Conservation (phyloP, 2,329 filamentous ascomycete species). For the Scedosporium apiospermum region DNA sequence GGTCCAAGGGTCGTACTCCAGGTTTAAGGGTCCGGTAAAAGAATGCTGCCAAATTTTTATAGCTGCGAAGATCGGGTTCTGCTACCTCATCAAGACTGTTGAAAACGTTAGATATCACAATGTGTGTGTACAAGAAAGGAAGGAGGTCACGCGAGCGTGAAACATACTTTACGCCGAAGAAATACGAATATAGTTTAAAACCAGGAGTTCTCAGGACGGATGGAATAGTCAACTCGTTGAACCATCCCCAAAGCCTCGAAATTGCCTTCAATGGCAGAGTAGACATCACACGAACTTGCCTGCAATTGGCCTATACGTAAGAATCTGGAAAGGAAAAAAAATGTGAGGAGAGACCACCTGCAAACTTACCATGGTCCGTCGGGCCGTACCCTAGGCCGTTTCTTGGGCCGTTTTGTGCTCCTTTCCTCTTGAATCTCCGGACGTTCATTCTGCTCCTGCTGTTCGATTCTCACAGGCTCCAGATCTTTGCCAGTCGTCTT, state of each 20-base stretch:
- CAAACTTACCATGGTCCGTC: conserved; percentile 69
- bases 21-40: conserved; percentile 95
- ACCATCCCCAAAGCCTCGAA: conserved; percentile 79
- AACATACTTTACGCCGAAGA: conserved; percentile 73
- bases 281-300: conserved; percentile 88
- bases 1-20: conserved; percentile 74
- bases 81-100: conserved; percentile 72
- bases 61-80: conserved; percentile 79
- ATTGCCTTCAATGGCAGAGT: conserved; percentile 85
- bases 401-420: conserved; percentile 30
- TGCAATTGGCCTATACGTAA: conserved; percentile 16
- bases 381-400: conserved; percentile 57
- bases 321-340: not conserved
- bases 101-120: conserved; percentile 13
- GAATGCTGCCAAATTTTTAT: conserved; percentile 89
- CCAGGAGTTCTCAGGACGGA: conserved; percentile 82
- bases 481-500: conserved; percentile 14
- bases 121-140: not conserved
- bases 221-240: conserved; percentile 83
- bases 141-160: conserved; percentile 2
- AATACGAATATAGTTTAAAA: conserved; percentile 82
- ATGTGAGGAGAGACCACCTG: not conserved
- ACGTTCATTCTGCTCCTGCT: conserved; percentile 16
- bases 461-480: conserved; percentile 42
- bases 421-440: conserved; percentile 10